Conservation (phyloP, 2,329 filamentous ascomycete species). For the Xylariomycetidae sp. region DNA sequence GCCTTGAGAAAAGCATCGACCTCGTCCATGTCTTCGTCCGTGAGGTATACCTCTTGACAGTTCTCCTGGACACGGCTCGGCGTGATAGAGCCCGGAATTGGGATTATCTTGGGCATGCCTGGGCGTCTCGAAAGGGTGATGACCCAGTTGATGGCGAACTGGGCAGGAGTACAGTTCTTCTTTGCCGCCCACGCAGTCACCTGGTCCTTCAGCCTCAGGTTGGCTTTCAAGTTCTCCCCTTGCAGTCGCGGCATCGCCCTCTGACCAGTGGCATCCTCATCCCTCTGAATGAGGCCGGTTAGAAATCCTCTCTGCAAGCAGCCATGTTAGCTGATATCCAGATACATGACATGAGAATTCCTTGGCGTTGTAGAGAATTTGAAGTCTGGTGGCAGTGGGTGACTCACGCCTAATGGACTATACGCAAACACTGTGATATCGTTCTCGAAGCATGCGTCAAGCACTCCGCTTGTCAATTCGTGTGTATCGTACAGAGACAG, state of each 20-base stretch:
- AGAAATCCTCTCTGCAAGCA: conserved; percentile 9
- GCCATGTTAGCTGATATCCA: no score
- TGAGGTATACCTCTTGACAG: conserved; percentile 29
- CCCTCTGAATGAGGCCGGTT: no score
- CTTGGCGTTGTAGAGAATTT: no score
- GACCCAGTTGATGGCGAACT: conserved; percentile 19
- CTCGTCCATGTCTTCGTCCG: conserved; percentile 29
- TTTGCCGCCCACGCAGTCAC: conserved; percentile 13
- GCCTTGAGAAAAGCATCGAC: conserved; percentile 32
- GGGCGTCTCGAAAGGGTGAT: conserved; percentile 23
- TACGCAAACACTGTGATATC: conserved; percentile 51
- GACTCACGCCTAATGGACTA: conserved; percentile 38
- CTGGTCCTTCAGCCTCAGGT: conserved; percentile 12
- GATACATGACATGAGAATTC: no score
- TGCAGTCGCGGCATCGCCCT: conserved; percentile 10
- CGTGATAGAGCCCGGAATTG: conserved; percentile 46
- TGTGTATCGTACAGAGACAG: conserved; percentile 27
- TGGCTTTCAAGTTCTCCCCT: conserved; percentile 9
- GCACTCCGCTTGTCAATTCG: conserved; percentile 26
- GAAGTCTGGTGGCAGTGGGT: no score
- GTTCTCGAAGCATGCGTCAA: conserved; percentile 37
- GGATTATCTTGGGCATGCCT: conserved; percentile 39
- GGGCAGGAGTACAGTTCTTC: conserved; percentile 15
- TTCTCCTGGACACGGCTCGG: conserved; percentile 43
- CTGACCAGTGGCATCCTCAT: no score